Percentiles rank a stretch among this genome's conserved stretches.
Conservation (phyloP, 1,139 yeast species). For the Debaryomyces sp. region DNA sequence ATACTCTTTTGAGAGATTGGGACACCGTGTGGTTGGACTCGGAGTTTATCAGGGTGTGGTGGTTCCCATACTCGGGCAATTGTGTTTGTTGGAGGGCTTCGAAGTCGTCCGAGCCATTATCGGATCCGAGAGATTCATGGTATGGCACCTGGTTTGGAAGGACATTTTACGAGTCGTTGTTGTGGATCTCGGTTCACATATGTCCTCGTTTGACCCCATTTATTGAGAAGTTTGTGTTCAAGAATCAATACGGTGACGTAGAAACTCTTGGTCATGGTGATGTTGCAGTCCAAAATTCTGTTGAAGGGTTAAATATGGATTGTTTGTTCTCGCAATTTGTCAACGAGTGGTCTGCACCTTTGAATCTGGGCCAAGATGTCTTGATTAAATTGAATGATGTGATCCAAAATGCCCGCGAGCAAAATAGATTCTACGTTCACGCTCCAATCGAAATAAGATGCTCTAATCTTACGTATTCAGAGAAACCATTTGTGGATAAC, state of each 20-base stretch:
- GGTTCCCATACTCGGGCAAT: slow-evolving; percentile 91
- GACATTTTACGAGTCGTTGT: slow-evolving; percentile 71
- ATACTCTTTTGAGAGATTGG: slow-evolving; percentile 68
- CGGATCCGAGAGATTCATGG: slow-evolving; percentile 77
- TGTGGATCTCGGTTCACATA: slow-evolving; percentile 78
- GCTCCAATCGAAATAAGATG: slow-evolving; percentile 96
- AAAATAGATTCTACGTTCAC: slow-evolving; percentile 77
- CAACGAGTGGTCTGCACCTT: slow-evolving; percentile 94
- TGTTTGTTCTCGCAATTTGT: slow-evolving; percentile 94
- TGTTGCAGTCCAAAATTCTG: slow-evolving; percentile 75
- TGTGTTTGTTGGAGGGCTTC: slow-evolving; percentile 91
- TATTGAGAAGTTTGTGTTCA: slow-evolving; percentile 82
- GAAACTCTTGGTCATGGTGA: slow-evolving; percentile 71
- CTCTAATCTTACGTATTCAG: slow-evolving; percentile 72
- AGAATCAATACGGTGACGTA: slow-evolving; percentile 79
- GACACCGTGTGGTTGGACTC: slow-evolving; percentile 80
- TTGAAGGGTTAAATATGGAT: slow-evolving; percentile 92
- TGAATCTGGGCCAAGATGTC: slow-evolving; percentile 73
- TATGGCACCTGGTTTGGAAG: slow-evolving; percentile 83
- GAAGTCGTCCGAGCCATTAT: slow-evolving; percentile 63
- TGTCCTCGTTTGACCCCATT: slow-evolving; percentile 77
- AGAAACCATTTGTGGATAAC: slow-evolving; percentile 42
- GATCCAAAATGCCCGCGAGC: slow-evolving; percentile 61
- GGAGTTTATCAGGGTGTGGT: slow-evolving; percentile 94
- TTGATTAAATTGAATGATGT: slow-evolving; percentile 63